A percentile compares a stretch with the other conserved stretches of the same genome.
Evolutionary conservation across 2,329 filamentous ascomycete species (phyloP).

Genomic region (Calycina herbarum): DNA sequence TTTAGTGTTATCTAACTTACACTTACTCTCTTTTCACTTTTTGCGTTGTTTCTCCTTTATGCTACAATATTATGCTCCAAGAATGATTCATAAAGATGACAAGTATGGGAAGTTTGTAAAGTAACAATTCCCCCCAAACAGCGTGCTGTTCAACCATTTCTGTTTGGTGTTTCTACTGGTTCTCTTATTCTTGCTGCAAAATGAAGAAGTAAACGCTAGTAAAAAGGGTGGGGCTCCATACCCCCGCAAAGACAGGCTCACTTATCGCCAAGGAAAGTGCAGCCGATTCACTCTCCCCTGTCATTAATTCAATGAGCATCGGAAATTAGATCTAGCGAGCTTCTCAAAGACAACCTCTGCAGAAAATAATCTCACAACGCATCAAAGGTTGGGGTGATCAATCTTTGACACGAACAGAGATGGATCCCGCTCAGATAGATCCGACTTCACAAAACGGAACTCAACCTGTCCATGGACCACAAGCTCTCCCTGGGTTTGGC

Average conservation of each 20-base stretch:
- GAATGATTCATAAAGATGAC: too few relatives aligned
- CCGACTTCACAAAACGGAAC: neutral
- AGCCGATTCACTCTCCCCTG: neutral
- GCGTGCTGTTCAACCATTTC: too few relatives aligned
- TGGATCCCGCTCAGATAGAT: neutral
- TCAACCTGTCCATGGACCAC: neutral
- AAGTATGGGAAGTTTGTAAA: too few relatives aligned
- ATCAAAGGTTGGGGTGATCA: neutral
- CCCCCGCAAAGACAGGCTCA: neutral
- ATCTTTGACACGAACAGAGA: neutral
- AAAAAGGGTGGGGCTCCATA: neutral
- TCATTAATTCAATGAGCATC: neutral
- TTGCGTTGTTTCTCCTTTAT: too few relatives aligned
- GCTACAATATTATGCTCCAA: too few relatives aligned
- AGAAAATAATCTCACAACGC: neutral
- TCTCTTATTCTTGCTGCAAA: neutral
- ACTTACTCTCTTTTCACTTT: too few relatives aligned
- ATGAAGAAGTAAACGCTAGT: too few relatives aligned
- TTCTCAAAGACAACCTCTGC: neutral
- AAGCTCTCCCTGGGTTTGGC: conserved; percentile 1
- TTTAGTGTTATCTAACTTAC: too few relatives aligned
- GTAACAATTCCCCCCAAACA: too few relatives aligned
- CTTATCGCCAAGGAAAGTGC: neutral
- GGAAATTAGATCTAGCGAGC: neutral
- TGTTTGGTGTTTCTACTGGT: neutral